phyloP scores from a whole-genome alignment of 306 rosid species.

The Glycine tomentella region DNA sequence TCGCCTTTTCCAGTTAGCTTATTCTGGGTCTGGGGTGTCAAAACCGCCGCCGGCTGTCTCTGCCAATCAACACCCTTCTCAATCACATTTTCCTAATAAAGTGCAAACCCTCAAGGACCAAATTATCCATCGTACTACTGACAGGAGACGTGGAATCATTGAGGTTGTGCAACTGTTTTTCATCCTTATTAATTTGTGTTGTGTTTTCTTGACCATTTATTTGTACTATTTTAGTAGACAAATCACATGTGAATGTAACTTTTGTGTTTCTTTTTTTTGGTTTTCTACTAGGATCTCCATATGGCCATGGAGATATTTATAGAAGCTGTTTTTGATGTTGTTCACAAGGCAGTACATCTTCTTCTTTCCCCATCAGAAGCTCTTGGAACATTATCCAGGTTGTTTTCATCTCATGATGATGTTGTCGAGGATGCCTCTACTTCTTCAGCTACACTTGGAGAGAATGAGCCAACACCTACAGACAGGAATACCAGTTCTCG shows the following conservation, averaged over 20 bases:
- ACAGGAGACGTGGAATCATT: constrained; percentile 88
- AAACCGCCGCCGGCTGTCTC: constrained; percentile 44
- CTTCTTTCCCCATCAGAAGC: constrained; percentile 78
- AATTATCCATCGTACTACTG: constrained; percentile 74
- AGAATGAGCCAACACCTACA: constrained; percentile 56
- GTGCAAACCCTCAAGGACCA: constrained; percentile 74
- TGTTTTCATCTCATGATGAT: constrained; percentile 53
- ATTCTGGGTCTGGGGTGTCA: constrained; percentile 42
- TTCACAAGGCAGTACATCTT: constrained; percentile 75
- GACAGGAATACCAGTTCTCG: constrained; percentile 54
- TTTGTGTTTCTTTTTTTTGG: constrained; percentile 20
- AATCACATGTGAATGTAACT: constrained; percentile 1
- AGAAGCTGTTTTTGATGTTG: constrained; percentile 77
- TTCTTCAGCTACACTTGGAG: constrained; percentile 68
- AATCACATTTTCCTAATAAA: constrained; percentile 50
- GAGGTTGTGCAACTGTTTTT: constrained; percentile 62
- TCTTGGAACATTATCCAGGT: constrained; percentile 48
- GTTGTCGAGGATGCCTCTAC: constrained; percentile 39
- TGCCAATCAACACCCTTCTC: constrained; percentile 45
- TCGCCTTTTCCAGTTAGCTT: constrained; percentile 48
- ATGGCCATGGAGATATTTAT: constrained; percentile 77
- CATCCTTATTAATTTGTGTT: constrained; percentile 17
- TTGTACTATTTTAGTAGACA: not conserved
- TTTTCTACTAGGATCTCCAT: constrained; percentile 79
- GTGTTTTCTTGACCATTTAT: not conserved